A percentile compares a stretch with the other conserved stretches of the same genome.
Evolutionary conservation across 805 yeast genomes (phyloP).

Genomic region (Tetrapisispora phaffii): DNA sequence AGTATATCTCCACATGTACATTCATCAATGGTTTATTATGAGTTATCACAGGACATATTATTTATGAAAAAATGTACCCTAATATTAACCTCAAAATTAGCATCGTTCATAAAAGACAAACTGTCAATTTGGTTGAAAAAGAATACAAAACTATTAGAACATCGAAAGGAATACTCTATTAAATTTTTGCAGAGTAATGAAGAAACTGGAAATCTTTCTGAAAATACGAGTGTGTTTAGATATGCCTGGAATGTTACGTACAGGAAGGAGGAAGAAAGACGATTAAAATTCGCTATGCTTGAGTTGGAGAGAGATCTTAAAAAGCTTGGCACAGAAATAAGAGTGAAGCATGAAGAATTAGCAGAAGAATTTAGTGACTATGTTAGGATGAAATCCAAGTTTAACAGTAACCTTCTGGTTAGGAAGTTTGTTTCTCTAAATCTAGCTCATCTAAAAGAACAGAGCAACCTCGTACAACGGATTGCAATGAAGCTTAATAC

Average conservation of each 20-base stretch:
- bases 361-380: constrained; percentile 57
- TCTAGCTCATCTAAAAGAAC: background rate
- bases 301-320: constrained; percentile 36
- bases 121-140: constrained; percentile 38
- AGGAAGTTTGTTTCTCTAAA: constrained; percentile 4
- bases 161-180: constrained; percentile 26
- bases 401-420: constrained; percentile 21
- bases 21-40: background rate
- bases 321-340: constrained; percentile 39
- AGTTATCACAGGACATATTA: constrained; percentile 2
- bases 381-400: constrained; percentile 39
- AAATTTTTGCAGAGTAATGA: constrained; percentile 18
- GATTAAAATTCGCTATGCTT: constrained; percentile 32
- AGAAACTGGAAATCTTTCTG: background rate
- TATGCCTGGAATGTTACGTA: constrained; percentile 26
- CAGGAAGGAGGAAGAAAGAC: constrained; percentile 38
- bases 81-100: constrained; percentile 24
- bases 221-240: background rate
- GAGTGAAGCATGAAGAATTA: constrained; percentile 45
- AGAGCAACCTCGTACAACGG: too few relatives aligned
- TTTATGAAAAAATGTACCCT: constrained; percentile 15
- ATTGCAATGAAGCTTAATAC: background rate
- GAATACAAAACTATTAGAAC: constrained; percentile 33
- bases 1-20: background rate
- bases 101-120: constrained; percentile 27